Evolutionary conservation across 129 eudicot genomes (phyloP), one percentile per base, ranked within the genome.

Genomic region (Artemisia annua): DNA sequence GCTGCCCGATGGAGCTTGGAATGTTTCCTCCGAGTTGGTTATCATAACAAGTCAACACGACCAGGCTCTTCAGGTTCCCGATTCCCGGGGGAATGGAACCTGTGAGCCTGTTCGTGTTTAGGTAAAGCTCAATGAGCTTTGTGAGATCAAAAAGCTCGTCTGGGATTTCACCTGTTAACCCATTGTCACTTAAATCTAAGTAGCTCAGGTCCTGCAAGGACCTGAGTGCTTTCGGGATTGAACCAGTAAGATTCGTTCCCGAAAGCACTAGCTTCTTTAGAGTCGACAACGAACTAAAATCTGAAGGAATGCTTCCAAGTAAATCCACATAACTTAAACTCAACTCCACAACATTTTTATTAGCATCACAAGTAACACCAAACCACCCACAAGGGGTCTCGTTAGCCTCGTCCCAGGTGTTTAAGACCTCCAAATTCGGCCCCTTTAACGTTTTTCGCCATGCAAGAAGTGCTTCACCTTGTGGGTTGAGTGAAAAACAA

Each of bases 181-280:
- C 92, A 77, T 93, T 93, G 72, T 89, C 96, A 63, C 98, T 93
- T 72, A 93, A 83, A 78, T 93, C 98, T 73, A 93, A 67, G 65
- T 53, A 57, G 73, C 3, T 70, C 30, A 93, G 70, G 44, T 77
- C 85, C 11, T n/a, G 79, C 53, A 89, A 85, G 17, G 62, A 44
- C 32, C 92, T 86, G 20, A 93, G 75, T 64, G 78, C 63, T 20
- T 82, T 72, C 15, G 95, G 98, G 66, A 93, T 89, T 12, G 84
- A 66, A 9, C 98, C 96, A 1, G 90, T 83, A 12, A 93, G 96
- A 59, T 93, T 93, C 0, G 95, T 89, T 50, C 98, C 96, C 6
- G 91, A 85, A 4, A 93, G 58, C 44, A 87, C 87, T 3, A 93
- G 81, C 78, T 75, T 85, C 57, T 82, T 84, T 28, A 93, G 62